phyloP scores from a whole-genome alignment of 2,329 filamentous ascomycete genomes.

The Stemphylium lycopersici region DNA sequence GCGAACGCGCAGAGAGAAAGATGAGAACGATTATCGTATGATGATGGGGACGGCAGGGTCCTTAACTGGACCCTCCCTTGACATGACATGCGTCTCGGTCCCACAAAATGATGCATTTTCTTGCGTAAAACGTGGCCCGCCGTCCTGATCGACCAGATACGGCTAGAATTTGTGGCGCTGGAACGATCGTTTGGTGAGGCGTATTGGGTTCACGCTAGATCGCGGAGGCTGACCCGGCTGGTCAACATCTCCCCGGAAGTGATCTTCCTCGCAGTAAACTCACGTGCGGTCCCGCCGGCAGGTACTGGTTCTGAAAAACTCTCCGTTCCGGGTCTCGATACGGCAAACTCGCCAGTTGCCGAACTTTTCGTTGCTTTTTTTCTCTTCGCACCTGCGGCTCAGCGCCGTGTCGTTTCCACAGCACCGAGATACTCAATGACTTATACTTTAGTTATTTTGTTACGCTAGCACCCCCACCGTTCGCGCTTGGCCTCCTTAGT shows the following conservation, averaged over 20 bases:
- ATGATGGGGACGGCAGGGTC: neutral
- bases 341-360: neutral
- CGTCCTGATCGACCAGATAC: neutral
- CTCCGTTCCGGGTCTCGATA: no score
- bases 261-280: neutral
- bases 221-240: constrained; percentile 1
- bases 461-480: no score
- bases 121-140: neutral
- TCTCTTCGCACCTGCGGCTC: no score
- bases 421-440: no score
- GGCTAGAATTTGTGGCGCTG: neutral
- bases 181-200: constrained; percentile 2
- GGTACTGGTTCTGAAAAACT: neutral
- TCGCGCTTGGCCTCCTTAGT: no score
- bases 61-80: constrained; percentile 4
- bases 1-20: neutral
- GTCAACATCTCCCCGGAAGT: neutral
- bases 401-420: no score
- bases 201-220: constrained; percentile 3
- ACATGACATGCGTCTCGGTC: neutral
- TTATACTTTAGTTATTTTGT: no score
- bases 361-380: neutral
- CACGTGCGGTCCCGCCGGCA: constrained; percentile 1
- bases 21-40: neutral
- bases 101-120: neutral